Evolutionary conservation across 129 eudicot species (phyloP).

Genomic region (Chrysanthemum seticuspe): DNA sequence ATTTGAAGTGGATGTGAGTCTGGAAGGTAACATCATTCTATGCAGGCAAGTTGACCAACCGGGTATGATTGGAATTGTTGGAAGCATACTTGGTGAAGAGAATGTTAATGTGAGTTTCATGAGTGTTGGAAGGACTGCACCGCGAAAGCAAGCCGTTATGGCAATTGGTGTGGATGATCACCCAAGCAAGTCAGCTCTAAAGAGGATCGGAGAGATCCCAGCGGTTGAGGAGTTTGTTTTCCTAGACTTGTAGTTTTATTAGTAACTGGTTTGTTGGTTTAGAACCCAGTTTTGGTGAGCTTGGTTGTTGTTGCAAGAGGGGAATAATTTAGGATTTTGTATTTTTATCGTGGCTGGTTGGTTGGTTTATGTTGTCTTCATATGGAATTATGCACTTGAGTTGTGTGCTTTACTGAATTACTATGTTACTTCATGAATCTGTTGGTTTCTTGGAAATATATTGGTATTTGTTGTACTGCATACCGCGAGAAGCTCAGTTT

Average conservation of each 20-base stretch:
- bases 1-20: conserved; percentile 88
- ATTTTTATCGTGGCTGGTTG: conserved; percentile 4
- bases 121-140: conserved; percentile 93
- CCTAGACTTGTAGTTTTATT: conserved; percentile 51
- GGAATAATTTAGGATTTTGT: conserved; percentile 27
- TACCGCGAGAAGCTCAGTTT: no score
- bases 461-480: no score
- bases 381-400: conserved; percentile 19
- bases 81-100: conserved; percentile 84
- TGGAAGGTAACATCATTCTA: conserved; percentile 90
- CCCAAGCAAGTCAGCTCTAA: conserved; percentile 71
- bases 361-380: conserved; percentile 11
- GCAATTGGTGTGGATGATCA: conserved; percentile 93
- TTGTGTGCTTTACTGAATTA: conserved; percentile 15
- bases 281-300: conserved; percentile 33
- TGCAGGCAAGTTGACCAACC: conserved; percentile 99
- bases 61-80: conserved; percentile 91
- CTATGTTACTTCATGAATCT: neutral
- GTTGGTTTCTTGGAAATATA: no score
- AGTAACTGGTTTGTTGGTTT: conserved; percentile 9
- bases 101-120: conserved; percentile 95
- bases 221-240: conserved; percentile 93
- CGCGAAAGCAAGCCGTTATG: conserved; percentile 90
- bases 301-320: neutral
- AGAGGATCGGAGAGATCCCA: conserved; percentile 84